These are phyloP conservation scores for Phytophthora rubi DNA, from an alignment of 352 stramenopile species.

Conservation along the genomic window DNA sequence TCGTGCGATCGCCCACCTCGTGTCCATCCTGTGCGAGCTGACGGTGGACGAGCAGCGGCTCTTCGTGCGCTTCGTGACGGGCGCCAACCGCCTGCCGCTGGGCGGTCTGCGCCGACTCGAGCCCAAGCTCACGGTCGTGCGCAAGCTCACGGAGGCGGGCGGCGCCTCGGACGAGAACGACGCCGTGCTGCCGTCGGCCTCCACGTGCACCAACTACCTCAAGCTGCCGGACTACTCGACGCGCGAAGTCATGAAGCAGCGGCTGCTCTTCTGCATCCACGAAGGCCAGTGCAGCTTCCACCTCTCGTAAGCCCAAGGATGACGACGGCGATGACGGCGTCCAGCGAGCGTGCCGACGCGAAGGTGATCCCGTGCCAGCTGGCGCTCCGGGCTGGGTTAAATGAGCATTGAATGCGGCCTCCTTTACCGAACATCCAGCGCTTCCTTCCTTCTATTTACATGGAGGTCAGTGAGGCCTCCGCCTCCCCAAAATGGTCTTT, in stretches of 20 bases:
- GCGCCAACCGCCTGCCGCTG: conserved; percentile 83
- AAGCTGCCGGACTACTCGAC: conserved; percentile 92
- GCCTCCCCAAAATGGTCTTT: too few relatives aligned
- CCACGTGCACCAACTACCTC: conserved; percentile 92
- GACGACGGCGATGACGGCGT: conserved; percentile 1
- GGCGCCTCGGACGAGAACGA: conserved; percentile 38
- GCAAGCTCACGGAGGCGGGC: conserved; percentile 59
- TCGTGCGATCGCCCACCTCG: conserved; percentile 71
- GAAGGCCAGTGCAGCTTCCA: conserved; percentile 89
- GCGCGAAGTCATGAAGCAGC: conserved; percentile 68
- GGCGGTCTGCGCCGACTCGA: conserved; percentile 83
- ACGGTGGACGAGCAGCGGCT: conserved; percentile 70
- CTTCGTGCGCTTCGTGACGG: conserved; percentile 92
- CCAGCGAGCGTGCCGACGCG: not conserved
- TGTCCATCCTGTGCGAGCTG: conserved; percentile 81
- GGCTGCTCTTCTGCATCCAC: conserved; percentile 84
- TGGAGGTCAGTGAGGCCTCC: too few relatives aligned
- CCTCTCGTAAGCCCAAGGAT: conserved; percentile 49
- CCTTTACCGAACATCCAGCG: conserved; percentile 18
- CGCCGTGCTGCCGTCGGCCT: conserved; percentile 81
- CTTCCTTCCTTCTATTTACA: not conserved
- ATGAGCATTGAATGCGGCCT: conserved; percentile 15
- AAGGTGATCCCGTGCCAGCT: conserved; percentile 27
- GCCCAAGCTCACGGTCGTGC: conserved; percentile 90
- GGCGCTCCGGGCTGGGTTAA: conserved; percentile 10